Evolutionary conservation across 768 basidiomycete species (phyloP), one percentile per base, ranked within the genome.

Genomic region (Lactarius vividus): DNA sequence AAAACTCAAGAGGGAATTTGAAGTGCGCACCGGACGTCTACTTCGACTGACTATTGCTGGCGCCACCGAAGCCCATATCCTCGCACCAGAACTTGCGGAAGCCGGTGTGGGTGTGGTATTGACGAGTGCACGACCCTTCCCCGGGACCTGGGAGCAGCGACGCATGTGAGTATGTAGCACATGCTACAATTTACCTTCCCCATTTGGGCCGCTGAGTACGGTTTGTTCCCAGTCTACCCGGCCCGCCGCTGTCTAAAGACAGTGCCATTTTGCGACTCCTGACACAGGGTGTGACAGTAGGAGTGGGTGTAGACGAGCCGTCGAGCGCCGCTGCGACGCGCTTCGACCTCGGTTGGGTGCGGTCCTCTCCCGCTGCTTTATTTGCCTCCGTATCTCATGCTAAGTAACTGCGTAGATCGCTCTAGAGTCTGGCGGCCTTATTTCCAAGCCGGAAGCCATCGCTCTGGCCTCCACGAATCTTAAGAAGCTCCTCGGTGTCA

Each of bases 11-110:
- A 77, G 77, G 60, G 84, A 91, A 70, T 77, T 88, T 1, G 87
- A 89, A 71, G 65, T 73, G 13, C 75, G 72, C 40, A 84, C 76
- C 20, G 75, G 77, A n/a, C 74, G 70, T 1, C 70, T 72, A 9
- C 79, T 91, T 56, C 81, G 77, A 65, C 69, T 90, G 73, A 86
- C 88, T 3, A 84, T 93, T 67, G 79, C 83, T 15, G 88, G 89
- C 28, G 90, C 79, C 3, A 72, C 83, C 0, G 89, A 92, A 74
- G 87, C 87, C 3, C 84, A 88, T 74, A 74, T 89, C 33, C 77
- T 94, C 23, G 92, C 89, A 4, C 78, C 83, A 57, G 86, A 92
- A 59, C 80, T 94, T 20, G 62, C 70, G 53, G 74, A 75, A 35
- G 53, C 35, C 29, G 57, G 73, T 33, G 76, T 81, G 28, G 78